Base-by-base conservation (phyloP, 2,329 filamentous ascomycete species). In the Hypoxylon sp. region DNA sequence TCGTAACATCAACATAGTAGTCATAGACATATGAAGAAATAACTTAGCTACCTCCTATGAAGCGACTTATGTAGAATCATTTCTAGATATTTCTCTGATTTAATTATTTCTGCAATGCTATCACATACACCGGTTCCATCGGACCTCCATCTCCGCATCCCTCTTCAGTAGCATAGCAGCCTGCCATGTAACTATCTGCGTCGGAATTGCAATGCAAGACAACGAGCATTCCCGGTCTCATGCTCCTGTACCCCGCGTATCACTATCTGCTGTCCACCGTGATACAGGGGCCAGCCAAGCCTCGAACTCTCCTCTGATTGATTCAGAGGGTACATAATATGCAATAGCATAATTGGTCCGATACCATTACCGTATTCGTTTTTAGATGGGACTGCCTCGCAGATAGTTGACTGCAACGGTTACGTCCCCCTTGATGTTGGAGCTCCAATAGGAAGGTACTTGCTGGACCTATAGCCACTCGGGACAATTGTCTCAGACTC, bases 191-290 rank as follows among this genome's bases (percentile, higher is more conserved):
- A 59, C 58, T 52, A 44, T 55, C 53, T 44, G 50, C 11, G 19
- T 33, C 22, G 14, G 24, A 52, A 35, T 10, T 11, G 10, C 3
- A 17, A 51, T 53, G 44, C 33, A 51, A 19, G 35, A 29, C 44
- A 53, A 33, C 59, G 46, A 62, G 59, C 37, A 26, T 61, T 52
- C 65, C 65, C 58, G 58, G 59, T 66, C 59, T 68, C 44, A 17
- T 13, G n/a, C 29, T 31, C 46, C 50, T 60, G 61, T 55, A 66
- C 68, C 65, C 62, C 62, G 59, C 62, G 65, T 57, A 61, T 57
- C 9, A 24, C 44, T 31, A 1, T 37, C 37, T 55, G 14, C 8
- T 22, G 29, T 61, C 14, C 37, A 11, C 37, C 19, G 33, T 58
- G 5, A 37, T 44, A 31, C 31, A 59, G 47, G 47, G 22, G 31